These are phyloP conservation scores for Chiua virens DNA, from an alignment of 768 basidiomycete species.

Conservation along the genomic window DNA sequence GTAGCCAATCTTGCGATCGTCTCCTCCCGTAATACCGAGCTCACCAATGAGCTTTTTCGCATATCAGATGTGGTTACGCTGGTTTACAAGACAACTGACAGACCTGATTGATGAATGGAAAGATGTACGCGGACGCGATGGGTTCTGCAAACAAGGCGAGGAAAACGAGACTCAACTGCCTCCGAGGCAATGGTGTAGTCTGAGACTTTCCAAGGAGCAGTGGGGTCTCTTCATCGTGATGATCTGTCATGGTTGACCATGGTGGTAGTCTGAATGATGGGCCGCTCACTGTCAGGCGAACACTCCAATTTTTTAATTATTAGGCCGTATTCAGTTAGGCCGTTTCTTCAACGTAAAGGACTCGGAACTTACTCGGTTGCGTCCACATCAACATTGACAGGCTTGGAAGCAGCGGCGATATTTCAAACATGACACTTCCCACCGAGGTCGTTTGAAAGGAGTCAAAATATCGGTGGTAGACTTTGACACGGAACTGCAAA, in stretches of 20 bases:
- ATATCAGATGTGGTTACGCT: constrained; percentile 33
- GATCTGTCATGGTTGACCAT: constrained; percentile 40
- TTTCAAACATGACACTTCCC: no score
- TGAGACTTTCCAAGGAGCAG: constrained; percentile 36
- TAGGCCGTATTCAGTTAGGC: no score
- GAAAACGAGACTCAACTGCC: constrained; percentile 48
- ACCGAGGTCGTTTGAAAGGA: no score
- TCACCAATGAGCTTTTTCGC: constrained; percentile 58
- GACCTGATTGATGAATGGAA: constrained; percentile 64
- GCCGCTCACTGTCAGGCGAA: no score
- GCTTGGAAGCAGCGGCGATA: no score
- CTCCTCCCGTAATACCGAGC: constrained; percentile 60
- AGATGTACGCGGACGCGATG: constrained; percentile 54
- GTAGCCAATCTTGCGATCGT: constrained; percentile 64
- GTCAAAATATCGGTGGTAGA: no score
- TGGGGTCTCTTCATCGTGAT: constrained; percentile 43
- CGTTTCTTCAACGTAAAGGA: no score
- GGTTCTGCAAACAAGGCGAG: constrained; percentile 57
- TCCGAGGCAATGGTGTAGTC: constrained; percentile 54
- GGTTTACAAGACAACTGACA: constrained; percentile 29
- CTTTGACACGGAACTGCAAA: no score
- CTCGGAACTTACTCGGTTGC: no score
- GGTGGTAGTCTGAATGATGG: neutral
- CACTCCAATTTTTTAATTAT: no score
- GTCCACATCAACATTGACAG: no score